phyloP scores from a whole-genome alignment of 441 rosid genomes.

The Flueggea neowawraea region DNA sequence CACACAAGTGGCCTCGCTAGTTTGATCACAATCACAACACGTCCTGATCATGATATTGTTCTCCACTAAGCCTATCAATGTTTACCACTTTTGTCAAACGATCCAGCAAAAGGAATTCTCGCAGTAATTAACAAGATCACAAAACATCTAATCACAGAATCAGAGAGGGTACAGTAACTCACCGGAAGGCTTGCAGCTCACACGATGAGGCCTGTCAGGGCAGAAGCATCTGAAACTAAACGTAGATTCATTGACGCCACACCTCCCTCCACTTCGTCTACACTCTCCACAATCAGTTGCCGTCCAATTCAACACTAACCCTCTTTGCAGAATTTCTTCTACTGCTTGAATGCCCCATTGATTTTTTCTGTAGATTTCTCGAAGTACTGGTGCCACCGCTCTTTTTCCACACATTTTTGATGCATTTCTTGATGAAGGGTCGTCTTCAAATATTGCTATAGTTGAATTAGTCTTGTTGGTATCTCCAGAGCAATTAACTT shows the following conservation, averaged over 20 bases:
- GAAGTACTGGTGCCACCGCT: conserved; percentile 26
- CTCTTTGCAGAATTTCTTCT: conserved; percentile 14
- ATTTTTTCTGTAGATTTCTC: neutral
- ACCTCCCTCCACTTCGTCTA: conserved; percentile 37
- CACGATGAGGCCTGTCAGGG: conserved; percentile 48
- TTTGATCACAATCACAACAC: no score
- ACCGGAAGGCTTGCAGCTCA: conserved; percentile 14
- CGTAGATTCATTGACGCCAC: conserved; percentile 30
- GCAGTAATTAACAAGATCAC: no score
- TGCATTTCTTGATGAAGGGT: conserved; percentile 19
- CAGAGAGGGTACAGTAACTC: neutral
- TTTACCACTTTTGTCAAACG: no score
- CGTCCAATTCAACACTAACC: conserved; percentile 43
- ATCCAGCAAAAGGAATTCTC: no score
- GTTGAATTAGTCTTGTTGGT: neutral
- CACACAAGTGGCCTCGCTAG: no score
- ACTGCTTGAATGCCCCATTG: neutral
- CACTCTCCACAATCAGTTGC: conserved; percentile 43
- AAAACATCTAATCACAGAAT: no score
- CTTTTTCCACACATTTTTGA: conserved; percentile 10
- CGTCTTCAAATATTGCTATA: conserved; percentile 19
- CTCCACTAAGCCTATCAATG: no score
- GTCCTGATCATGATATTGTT: no score
- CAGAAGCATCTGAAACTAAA: conserved; percentile 45
- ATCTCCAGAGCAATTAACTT: conserved; percentile 1